Evolutionary conservation across 2,329 filamentous ascomycete genomes (phyloP).

Genomic region (Capronia epimyces): DNA sequence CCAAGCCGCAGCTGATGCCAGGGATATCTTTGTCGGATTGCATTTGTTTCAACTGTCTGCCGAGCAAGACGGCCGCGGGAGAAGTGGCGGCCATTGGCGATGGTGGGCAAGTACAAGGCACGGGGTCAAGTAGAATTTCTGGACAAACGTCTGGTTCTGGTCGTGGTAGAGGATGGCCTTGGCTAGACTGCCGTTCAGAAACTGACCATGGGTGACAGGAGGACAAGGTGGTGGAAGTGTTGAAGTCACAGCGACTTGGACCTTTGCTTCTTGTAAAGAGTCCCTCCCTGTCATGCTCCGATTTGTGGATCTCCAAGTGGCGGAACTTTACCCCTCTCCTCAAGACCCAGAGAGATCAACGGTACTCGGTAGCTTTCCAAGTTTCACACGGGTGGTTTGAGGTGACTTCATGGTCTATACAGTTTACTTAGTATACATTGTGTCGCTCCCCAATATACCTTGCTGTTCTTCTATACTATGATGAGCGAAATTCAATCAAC

Average conservation of each 20-base stretch:
- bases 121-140: background rate
- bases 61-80: slow-evolving; percentile 67
- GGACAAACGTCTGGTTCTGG: background rate
- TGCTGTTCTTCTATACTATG: no score
- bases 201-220: background rate
- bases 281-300: background rate
- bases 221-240: background rate
- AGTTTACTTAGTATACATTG: background rate
- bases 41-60: slow-evolving; percentile 89
- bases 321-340: background rate
- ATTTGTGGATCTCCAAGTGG: background rate
- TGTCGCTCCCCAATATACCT: no score
- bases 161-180: no score
- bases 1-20: slow-evolving; percentile 86
- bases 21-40: slow-evolving; percentile 84
- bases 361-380: no score
- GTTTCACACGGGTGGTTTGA: no score
- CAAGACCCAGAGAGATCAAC: no score
- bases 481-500: background rate
- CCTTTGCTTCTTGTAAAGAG: no score
- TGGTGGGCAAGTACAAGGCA: background rate
- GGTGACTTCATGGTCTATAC: no score
- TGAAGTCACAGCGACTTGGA: no score
- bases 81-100: slow-evolving; percentile 39
- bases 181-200: background rate